Conservation (phyloP, 2,329 filamentous ascomycete species). For the Curvularia spicifera region DNA sequence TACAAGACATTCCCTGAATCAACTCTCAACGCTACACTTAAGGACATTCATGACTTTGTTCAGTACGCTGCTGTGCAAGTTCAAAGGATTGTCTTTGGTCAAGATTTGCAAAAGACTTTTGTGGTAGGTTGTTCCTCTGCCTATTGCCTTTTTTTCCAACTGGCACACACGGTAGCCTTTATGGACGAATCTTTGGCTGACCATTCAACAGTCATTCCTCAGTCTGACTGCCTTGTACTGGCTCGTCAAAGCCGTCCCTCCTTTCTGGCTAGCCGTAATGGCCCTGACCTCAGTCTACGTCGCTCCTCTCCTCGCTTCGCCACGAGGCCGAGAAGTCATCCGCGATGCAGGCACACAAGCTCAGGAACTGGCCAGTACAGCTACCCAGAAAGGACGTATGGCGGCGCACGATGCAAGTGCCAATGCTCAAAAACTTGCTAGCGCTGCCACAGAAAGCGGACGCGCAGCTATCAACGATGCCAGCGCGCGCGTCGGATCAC, state of each 20-base stretch:
- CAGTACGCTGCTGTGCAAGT: conserved; percentile 1
- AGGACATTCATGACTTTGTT: conserved; percentile 3
- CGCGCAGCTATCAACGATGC: background rate
- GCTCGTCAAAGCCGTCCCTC: background rate
- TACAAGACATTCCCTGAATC: conserved; percentile 2
- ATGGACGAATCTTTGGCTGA: background rate
- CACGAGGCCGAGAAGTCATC: background rate
- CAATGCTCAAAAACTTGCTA: background rate
- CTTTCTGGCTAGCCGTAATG: background rate
- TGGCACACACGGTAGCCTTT: background rate
- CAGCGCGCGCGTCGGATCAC: background rate
- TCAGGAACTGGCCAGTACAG: background rate
- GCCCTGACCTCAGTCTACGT: background rate
- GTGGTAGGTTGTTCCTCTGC: background rate
- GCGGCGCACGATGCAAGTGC: background rate
- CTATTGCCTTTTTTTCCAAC: no score
- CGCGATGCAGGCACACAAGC: background rate
- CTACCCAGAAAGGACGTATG: background rate
- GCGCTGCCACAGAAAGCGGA: background rate
- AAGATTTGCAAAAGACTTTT: background rate
- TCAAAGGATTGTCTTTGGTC: background rate
- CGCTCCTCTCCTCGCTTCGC: background rate
- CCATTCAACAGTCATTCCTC: background rate
- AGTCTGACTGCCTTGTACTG: background rate
- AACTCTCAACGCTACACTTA: conserved; percentile 3